A percentile compares a stretch with the other conserved stretches of the same genome.
These are phyloP conservation scores for Terana coerulea DNA, from an alignment of 768 basidiomycete genomes.

Conservation along the genomic window DNA sequence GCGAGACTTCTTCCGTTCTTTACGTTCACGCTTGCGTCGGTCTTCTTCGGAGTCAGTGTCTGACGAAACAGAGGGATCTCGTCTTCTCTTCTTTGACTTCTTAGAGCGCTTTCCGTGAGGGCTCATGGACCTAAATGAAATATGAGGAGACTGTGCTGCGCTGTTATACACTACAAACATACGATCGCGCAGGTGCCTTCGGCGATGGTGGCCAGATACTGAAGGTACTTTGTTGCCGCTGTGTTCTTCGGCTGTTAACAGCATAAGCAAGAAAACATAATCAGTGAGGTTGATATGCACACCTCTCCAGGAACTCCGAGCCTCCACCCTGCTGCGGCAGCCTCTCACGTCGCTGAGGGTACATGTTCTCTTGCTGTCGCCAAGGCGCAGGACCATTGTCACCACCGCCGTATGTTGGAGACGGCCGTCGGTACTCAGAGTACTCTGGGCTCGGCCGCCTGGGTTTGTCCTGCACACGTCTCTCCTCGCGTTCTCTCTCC, in stretches of 20 bases:
- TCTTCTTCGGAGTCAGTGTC: slow-evolving; percentile 51
- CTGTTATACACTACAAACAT: slow-evolving; percentile 24
- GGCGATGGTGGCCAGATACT: slow-evolving; percentile 86
- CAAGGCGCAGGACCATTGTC: slow-evolving; percentile 30
- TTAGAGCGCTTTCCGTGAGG: slow-evolving; percentile 49
- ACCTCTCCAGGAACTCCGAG: slow-evolving; percentile 70
- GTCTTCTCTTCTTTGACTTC: slow-evolving; percentile 53
- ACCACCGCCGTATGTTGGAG: slow-evolving; percentile 27
- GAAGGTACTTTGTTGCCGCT: slow-evolving; percentile 53
- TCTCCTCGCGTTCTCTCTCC: slow-evolving; percentile 21
- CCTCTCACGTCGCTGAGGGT: slow-evolving; percentile 38
- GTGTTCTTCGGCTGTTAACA: slow-evolving; percentile 58
- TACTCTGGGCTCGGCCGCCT: slow-evolving; percentile 34
- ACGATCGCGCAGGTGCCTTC: slow-evolving; percentile 61
- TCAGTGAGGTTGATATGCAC: slow-evolving; percentile 18
- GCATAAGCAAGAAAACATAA: slow-evolving; percentile 6
- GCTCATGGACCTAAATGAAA: slow-evolving; percentile 49
- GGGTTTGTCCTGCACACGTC: slow-evolving; percentile 24
- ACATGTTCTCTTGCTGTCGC: slow-evolving; percentile 55
- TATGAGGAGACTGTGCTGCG: slow-evolving; percentile 3
- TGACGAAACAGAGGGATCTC: slow-evolving; percentile 44
- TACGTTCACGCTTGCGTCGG: slow-evolving; percentile 51
- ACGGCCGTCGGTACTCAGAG: slow-evolving; percentile 24
- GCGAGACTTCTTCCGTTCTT: slow-evolving; percentile 54
- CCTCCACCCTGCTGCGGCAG: slow-evolving; percentile 31